phyloP scores from a whole-genome alignment of 441 rosid species.

The Gossypium davidsonii region DNA sequence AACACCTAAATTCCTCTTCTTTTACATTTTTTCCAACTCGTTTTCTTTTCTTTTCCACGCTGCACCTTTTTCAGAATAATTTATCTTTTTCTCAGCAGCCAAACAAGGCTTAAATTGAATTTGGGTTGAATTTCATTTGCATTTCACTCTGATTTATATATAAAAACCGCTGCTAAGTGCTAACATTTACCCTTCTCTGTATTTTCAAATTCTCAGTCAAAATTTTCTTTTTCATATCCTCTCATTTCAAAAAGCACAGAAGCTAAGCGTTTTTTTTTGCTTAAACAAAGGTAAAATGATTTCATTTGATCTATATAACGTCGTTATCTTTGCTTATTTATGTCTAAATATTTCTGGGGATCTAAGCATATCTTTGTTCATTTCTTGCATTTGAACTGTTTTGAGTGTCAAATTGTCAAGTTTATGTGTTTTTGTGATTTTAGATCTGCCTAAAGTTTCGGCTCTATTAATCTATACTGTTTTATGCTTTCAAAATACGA shows the following conservation, averaged over 20 bases:
- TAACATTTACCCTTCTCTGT: neutral
- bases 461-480: neutral
- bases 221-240: neutral
- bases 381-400: neutral
- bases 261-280: neutral
- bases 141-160: conserved; percentile 6
- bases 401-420: neutral
- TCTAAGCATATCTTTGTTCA: neutral
- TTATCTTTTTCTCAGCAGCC: neutral
- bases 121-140: conserved; percentile 13
- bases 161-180: neutral
- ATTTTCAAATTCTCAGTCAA: neutral
- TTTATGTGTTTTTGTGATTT: conserved; percentile 6
- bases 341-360: neutral
- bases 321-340: neutral
- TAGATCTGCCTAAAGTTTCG: neutral
- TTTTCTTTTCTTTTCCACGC: neutral
- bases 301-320: neutral
- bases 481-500: neutral
- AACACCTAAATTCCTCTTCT: neutral
- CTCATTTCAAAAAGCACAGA: neutral
- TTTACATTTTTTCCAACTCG: neutral
- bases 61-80: neutral
- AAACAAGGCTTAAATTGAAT: neutral
- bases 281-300: neutral